phyloP scores from a whole-genome alignment of 257 asterid species.

The Solanum bulbocastanum region DNA sequence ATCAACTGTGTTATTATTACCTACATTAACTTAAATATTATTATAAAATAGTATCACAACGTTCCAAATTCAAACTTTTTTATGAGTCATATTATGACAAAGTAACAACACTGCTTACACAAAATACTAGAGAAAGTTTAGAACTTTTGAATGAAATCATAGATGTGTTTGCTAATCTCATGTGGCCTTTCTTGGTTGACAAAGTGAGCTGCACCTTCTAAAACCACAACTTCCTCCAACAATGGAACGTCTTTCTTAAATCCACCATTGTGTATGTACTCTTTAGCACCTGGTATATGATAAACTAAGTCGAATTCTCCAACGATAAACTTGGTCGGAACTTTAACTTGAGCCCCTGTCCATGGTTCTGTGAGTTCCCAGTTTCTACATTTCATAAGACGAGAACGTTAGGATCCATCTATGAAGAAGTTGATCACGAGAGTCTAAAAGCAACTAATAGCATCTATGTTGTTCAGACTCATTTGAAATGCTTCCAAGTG shows the following conservation, averaged over 20 bases:
- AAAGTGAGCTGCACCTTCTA: constrained; percentile 11
- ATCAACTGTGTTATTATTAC: background rate
- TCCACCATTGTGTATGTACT: constrained; percentile 10
- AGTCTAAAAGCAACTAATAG: background rate
- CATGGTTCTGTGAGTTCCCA: constrained; percentile 16
- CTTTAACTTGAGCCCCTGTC: constrained; percentile 16
- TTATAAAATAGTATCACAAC: background rate
- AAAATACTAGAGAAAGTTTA: background rate
- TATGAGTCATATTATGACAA: background rate
- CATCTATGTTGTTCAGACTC: background rate
- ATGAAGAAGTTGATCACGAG: background rate
- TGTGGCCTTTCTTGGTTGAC: constrained; percentile 1
- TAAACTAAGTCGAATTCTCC: constrained; percentile 12
- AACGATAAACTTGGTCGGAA: constrained; percentile 4
- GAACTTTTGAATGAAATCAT: constrained; percentile 2
- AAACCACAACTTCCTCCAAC: constrained; percentile 3
- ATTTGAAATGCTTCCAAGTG: background rate
- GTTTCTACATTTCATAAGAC: background rate
- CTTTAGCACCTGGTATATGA: constrained; percentile 6
- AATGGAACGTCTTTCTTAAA: constrained; percentile 8
- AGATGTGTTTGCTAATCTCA: background rate
- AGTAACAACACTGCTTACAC: background rate
- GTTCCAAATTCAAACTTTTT: background rate
- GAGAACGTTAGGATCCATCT: background rate
- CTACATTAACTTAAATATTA: background rate